A percentile compares a stretch with the other conserved stretches of the same genome.
Evolutionary conservation across 2,329 filamentous ascomycete genomes (phyloP).

Genomic region (Xylaria sp.): DNA sequence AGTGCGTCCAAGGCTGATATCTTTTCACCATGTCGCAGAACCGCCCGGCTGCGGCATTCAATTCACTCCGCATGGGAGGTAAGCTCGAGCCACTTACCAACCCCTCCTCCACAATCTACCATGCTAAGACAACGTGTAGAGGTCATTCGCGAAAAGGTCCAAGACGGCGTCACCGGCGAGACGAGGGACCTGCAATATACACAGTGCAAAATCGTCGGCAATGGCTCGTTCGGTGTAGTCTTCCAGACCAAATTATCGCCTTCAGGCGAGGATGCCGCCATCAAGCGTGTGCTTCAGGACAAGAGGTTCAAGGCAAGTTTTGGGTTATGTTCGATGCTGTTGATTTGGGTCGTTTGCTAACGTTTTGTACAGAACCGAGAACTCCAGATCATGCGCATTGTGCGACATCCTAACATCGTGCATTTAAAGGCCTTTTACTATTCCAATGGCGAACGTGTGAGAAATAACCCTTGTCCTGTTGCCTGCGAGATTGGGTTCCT

Average conservation of each 20-base stretch:
- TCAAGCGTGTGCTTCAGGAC: slow-evolving; percentile 98
- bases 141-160: slow-evolving; percentile 97
- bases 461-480: slow-evolving; percentile 29
- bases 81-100: slow-evolving; percentile 52
- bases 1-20: slow-evolving; percentile 36
- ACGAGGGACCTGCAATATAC: slow-evolving; percentile 97
- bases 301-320: slow-evolving; percentile 94
- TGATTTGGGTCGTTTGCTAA: slow-evolving; percentile 26
- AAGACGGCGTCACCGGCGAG: slow-evolving; percentile 96
- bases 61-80: slow-evolving; percentile 94
- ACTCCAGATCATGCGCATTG: slow-evolving; percentile 99
- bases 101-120: slow-evolving; percentile 21
- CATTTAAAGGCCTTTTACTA: slow-evolving; percentile 99
- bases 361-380: slow-evolving; percentile 81
- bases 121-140: slow-evolving; percentile 60
- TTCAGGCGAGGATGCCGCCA: slow-evolving; percentile 97
- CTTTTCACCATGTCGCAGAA: slow-evolving; percentile 43
- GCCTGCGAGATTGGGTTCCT: slow-evolving; percentile 13
- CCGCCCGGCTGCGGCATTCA: slow-evolving; percentile 80
- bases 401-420: slow-evolving; percentile 97
- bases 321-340: neutral
- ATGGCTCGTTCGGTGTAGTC: slow-evolving; percentile 97
- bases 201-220: slow-evolving; percentile 99
- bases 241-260: slow-evolving; percentile 99
- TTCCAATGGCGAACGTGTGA: slow-evolving; percentile 96